A percentile compares a stretch with the other conserved stretches of the same genome.
These are phyloP conservation scores for Dioscorea cayenensis DNA, from an alignment of 116 monocot species.

Conservation along the genomic window DNA sequence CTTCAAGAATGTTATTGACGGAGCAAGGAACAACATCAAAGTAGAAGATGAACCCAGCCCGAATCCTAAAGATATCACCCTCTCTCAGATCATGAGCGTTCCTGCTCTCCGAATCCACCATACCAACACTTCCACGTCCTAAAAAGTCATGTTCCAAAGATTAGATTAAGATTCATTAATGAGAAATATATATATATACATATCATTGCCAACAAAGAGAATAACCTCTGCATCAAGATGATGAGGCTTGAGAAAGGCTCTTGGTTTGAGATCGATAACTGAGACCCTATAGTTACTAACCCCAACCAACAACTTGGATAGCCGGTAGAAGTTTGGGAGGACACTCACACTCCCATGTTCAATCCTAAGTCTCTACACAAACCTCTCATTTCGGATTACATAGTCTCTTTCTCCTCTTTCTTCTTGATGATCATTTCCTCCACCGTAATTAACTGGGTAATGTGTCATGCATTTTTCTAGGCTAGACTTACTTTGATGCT, in stretches of 20 bases:
- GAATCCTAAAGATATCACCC: conserved; percentile 50
- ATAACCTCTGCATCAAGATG: conserved; percentile 44
- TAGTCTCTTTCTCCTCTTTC: conserved; percentile 10
- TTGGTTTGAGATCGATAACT: conserved; percentile 28
- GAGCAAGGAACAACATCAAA: too few species aligned
- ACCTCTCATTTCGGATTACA: conserved; percentile 32
- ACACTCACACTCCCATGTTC: conserved; percentile 33
- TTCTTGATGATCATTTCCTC: neutral
- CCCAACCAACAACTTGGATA: conserved; percentile 32
- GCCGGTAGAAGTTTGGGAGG: conserved; percentile 26
- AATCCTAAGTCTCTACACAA: conserved; percentile 18
- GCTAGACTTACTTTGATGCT: too few species aligned
- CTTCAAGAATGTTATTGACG: too few species aligned
- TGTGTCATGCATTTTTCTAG: too few species aligned
- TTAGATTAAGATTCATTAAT: neutral
- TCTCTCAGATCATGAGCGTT: conserved; percentile 31
- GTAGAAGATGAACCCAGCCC: conserved; percentile 45
- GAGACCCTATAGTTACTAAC: conserved; percentile 34
- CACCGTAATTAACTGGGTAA: too few species aligned
- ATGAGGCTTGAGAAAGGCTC: conserved; percentile 38
- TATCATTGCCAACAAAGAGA: conserved; percentile 34
- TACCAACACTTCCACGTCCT: conserved; percentile 37
- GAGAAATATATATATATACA: neutral
- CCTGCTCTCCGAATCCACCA: conserved; percentile 22
- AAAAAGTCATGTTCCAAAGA: neutral